Base-by-base conservation (phyloP, 1,139 yeast species). In the Suzukiozyma palmioleophila region DNA sequence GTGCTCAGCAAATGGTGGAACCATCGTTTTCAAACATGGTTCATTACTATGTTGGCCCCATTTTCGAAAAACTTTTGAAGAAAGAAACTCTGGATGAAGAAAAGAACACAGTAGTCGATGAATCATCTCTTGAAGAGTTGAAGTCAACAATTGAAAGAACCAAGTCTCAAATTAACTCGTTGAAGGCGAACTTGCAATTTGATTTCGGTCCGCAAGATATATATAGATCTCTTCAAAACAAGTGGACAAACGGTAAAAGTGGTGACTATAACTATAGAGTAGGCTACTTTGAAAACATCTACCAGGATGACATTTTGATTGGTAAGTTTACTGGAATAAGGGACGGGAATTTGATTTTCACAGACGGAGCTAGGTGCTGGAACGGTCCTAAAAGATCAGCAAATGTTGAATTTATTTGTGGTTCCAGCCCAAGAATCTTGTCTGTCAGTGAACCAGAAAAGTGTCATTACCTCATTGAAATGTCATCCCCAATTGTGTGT, bases 321-420 rank as follows among this genome's bases (percentile, higher is more conserved):
- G 95, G 95, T 2, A 56, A 52, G 4, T 81, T 68, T 48, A 52
- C 57, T n/a, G 53, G 62, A 6, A 55, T 59, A 35, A 60, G 61
- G 32, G 56, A 49, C 46, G 59, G 81, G 14, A 60, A 62, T 24
- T 46, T 70, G 35, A 43, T 47, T 34, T 90, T 69, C 54, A 66
- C 59, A 5, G 59, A 69, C 26, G 99, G 99, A n/a, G 81, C 81
- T 37, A 75, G 74, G 54, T 94, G 99, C 60, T 92, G 98, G 97
- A 87, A 89, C 57, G 98, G 98, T 0, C 97, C 97, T 3, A 60
- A 67, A 24, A 77, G 99, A 56, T 75, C 83, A 27, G 90, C 89
- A 0, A 63, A 62, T 9, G 81, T 87, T 3, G 69, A 71, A 22
- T 57, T 92, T 43, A 66, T 67, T 15, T 94, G 99, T 62, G 95